Base-by-base conservation (phyloP, 177 flowering plant genomes). In the Vitis hybrid region DNA sequence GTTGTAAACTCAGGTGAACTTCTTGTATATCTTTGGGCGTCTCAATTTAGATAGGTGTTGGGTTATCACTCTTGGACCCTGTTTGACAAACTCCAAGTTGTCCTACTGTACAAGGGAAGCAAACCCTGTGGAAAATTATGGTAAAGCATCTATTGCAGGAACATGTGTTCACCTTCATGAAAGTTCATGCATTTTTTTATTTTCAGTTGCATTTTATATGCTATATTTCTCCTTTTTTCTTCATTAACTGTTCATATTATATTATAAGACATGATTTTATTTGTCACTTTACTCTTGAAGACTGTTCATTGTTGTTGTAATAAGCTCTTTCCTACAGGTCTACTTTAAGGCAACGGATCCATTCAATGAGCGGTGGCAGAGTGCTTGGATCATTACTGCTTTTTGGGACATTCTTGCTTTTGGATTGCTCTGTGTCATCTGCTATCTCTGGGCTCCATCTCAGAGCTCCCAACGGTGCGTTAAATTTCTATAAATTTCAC, bases 341-440 rank as follows among this genome's bases (percentile, higher is more conserved):
- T 93, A 89, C 80, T 95, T 91, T 81, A 95, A 95, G 80, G 98
- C 96, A 69, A 95, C 97, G 50, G 99, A 95, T 79, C 96, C 95
- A 29, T 95, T 83, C 78, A 95, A 86, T 69, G 99, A 93, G 82
- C 69, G 88, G 73, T 93, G 99, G 99, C 94, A 88, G 79, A 89
- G 88, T 75, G 99, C 96, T 67, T 95, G 99, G 99, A 86, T 93
- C 64, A 84, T 95, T 77, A 86, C 93, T 66, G 96, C 97, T 61
- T 95, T 93, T 67, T 95, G 99, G 99, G 92, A 90, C 69, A 67
- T 89, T 75, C 86, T 93, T 72, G 88, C 97, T 13, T 87, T 88
- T 76, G 81, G 69, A 18, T 59, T 95, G 73, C 94, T 95, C 9
- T 88, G 88, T 78, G 89, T 93, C 58, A 89, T 95, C 59, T 95